These are phyloP conservation scores for Platanthera zijinensis DNA, from an alignment of 106 monocot species.

Conservation along the genomic window DNA sequence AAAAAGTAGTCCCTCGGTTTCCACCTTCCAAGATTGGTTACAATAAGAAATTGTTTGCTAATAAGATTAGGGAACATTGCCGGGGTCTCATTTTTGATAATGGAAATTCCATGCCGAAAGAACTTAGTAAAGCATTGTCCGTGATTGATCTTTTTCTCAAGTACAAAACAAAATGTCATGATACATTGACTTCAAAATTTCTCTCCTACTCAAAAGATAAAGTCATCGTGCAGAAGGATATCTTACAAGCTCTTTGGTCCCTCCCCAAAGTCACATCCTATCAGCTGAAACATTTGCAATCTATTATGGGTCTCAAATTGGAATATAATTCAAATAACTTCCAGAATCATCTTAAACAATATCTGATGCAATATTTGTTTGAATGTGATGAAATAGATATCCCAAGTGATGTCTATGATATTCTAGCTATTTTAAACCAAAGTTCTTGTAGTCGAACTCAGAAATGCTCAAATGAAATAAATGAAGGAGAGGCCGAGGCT, in stretches of 20 bases:
- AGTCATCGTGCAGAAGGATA: conserved; percentile 37
- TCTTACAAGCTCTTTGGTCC: conserved; percentile 68
- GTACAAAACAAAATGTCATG: conserved; percentile 13
- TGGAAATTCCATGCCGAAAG: conserved; percentile 36
- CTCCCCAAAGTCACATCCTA: conserved; percentile 27
- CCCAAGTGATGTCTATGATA: conserved; percentile 22
- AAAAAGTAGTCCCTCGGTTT: conserved; percentile 22
- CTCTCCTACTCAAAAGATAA: conserved; percentile 44
- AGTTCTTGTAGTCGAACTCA: conserved; percentile 8
- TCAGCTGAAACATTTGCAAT: conserved; percentile 40
- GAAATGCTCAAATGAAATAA: conserved; percentile 19
- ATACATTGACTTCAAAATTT: conserved; percentile 32
- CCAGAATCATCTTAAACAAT: conserved; percentile 33
- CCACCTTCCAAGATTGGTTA: conserved; percentile 18
- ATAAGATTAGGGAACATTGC: conserved; percentile 25
- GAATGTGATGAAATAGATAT: conserved; percentile 44
- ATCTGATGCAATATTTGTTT: conserved; percentile 66
- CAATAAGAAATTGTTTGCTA: conserved; percentile 19
- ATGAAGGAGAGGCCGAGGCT: conserved; percentile 49
- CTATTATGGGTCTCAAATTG: conserved; percentile 31
- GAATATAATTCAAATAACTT: conserved; percentile 20
- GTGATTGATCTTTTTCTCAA: conserved; percentile 43
- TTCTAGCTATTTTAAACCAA: conserved; percentile 40
- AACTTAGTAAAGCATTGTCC: conserved; percentile 68
- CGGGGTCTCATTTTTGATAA: conserved; percentile 23